phyloP scores from a whole-genome alignment of 2,329 filamentous ascomycete species.

The Stagonosporopsis rhizophila region DNA sequence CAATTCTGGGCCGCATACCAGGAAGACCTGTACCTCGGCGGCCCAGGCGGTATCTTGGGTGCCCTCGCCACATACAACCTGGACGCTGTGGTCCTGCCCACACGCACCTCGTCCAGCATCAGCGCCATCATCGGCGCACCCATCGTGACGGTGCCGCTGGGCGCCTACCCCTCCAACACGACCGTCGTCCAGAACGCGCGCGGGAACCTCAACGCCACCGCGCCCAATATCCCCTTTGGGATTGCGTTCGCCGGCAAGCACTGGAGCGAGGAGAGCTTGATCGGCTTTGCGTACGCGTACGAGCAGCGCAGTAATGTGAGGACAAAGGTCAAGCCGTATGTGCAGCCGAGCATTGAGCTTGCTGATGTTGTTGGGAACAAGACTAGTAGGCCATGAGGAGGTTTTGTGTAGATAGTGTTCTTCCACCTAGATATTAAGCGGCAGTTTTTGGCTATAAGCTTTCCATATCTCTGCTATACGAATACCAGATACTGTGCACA shows the following conservation, averaged over 20 bases:
- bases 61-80: conserved; percentile 64
- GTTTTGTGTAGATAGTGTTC: not conserved
- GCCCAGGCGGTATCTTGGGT: conserved; percentile 66
- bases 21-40: conserved; percentile 61
- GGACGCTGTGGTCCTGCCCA: conserved; percentile 69
- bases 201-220: conserved; percentile 61
- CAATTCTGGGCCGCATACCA: conserved; percentile 66
- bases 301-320: conserved; percentile 66
- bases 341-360: conserved; percentile 59
- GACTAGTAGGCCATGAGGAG: not conserved
- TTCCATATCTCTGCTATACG: too few species aligned
- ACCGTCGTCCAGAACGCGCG: conserved; percentile 55
- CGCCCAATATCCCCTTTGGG: conserved; percentile 66
- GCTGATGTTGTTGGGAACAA: conserved; percentile 48
- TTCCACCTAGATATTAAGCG: too few species aligned
- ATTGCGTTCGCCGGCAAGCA: conserved; percentile 67
- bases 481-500: too few species aligned
- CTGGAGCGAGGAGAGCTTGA: conserved; percentile 68
- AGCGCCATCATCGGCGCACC: conserved; percentile 66
- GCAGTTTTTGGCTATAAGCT: too few species aligned
- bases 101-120: conserved; percentile 55
- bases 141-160: conserved; percentile 69
- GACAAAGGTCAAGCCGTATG: conserved; percentile 56
- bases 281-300: conserved; percentile 72
- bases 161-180: conserved; percentile 60